Conservation (phyloP, 2,329 filamentous ascomycete genomes). For the Pseudogymnoascus sp. region DNA sequence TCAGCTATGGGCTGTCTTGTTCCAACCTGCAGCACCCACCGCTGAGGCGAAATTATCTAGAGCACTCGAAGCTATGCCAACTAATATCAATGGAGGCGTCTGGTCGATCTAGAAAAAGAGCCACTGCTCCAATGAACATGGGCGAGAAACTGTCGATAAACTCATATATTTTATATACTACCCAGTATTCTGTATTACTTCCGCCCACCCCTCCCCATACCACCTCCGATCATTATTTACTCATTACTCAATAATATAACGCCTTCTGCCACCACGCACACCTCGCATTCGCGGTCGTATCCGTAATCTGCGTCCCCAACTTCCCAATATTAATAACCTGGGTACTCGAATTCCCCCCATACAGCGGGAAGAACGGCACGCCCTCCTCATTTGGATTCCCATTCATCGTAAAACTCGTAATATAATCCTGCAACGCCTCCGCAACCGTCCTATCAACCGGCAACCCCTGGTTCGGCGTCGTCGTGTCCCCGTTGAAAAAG, state of each 20-base stretch:
- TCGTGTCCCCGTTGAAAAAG: conserved; percentile 40
- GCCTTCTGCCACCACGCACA: conserved; percentile 33
- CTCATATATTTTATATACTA: neutral
- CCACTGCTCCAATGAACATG: neutral
- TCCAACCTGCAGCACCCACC: neutral
- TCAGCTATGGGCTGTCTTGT: neutral
- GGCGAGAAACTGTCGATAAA: neutral
- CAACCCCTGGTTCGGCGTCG: conserved; percentile 21
- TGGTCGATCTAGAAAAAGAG: too few species aligned
- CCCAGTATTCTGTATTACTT: neutral
- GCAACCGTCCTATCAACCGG: conserved; percentile 31
- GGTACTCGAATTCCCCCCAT: conserved; percentile 19
- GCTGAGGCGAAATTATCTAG: neutral
- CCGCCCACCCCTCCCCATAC: neutral
- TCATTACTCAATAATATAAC: conserved; percentile 17
- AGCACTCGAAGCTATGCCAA: neutral
- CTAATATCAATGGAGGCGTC: too few species aligned
- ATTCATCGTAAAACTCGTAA: conserved; percentile 31
- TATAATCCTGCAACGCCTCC: conserved; percentile 32
- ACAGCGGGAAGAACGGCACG: conserved; percentile 22
- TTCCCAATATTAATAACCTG: conserved; percentile 17
- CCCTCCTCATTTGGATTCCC: conserved; percentile 29
- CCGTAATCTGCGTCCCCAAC: conserved; percentile 18
- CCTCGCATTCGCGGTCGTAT: conserved; percentile 28
- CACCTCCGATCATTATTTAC: too few species aligned